A percentile compares a stretch with the other conserved stretches of the same genome.
Conservation (phyloP, 768 basidiomycete genomes). For the Mrakia frigida region DNA sequence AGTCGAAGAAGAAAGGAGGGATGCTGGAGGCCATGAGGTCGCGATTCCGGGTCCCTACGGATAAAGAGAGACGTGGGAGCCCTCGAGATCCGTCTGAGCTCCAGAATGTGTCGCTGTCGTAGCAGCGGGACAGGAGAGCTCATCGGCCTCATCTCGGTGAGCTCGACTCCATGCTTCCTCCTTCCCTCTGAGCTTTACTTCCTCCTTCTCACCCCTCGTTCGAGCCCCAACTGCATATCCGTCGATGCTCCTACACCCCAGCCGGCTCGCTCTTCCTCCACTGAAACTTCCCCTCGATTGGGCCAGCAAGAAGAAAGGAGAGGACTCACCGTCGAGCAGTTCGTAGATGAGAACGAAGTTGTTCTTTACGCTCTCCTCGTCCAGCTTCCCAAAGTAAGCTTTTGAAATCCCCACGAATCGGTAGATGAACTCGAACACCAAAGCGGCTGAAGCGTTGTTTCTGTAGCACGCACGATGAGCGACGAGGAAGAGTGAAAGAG, state of each 20-base stretch:
- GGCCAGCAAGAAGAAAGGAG: neutral
- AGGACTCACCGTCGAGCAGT: constrained; percentile 77
- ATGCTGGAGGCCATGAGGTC: neutral
- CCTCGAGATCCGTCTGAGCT: no score
- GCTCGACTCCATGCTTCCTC: neutral
- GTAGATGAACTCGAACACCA: constrained; percentile 97
- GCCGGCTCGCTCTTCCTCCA: no score
- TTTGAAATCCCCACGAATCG: constrained; percentile 90
- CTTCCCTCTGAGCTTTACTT: neutral
- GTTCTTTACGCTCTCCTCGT: constrained; percentile 97
- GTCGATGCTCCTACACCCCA: no score
- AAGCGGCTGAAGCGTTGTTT: constrained; percentile 92
- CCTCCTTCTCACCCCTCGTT: neutral
- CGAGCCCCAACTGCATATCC: no score
- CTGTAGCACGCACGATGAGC: constrained; percentile 51
- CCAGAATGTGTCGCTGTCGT: no score
- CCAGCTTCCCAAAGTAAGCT: constrained; percentile 96
- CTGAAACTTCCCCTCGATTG: no score
- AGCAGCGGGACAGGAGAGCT: neutral
- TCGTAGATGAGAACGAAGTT: constrained; percentile 99
- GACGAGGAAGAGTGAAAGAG: neutral
- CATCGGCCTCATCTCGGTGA: neutral
- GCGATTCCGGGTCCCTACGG: no score
- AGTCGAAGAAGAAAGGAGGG: neutral
- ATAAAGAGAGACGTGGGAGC: no score